Evolutionary conservation across 495 filamentous ascomycete species (phyloP), one percentile per base, ranked within the genome.

Genomic region (Hypoxylon rickii): DNA sequence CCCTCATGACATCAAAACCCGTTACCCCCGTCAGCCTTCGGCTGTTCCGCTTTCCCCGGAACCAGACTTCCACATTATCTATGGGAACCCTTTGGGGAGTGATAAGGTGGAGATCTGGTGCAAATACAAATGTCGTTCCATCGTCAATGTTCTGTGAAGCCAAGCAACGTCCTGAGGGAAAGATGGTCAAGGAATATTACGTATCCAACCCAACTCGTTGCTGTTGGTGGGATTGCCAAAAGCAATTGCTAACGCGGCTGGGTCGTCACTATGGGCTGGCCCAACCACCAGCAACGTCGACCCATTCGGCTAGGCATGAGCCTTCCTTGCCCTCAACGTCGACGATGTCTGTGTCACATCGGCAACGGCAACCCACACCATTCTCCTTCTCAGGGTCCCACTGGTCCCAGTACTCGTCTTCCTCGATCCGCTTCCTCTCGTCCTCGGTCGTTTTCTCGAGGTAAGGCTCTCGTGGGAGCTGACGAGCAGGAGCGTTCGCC

Each of bases 271-370:
- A 79, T 26, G 79, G 78, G 62, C 77, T 81, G 3, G 89, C 83
- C 92, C 92, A 99, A 44, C 94, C 94, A 55, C 94, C 94, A 32
- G 94, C 95, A 63, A 96, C 92, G 47, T 96, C 89, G 7, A 99
- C 94, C 95, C 95, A 99, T 78, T 99, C 92, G 8, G 89, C 77
- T 33, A 97, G 76, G 76, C 94, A 99, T 62, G 89, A 95, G 50
- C 95, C 94, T 69, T 92, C 87, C 75, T 97, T 97, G 71, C 89
- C 90, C 72, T 99, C 94, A 17, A 99, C 92, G 66, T 99, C 94
- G 18, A 90, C 87, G 65, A 97, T 96, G 71, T 97, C 94, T n/a
- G 92, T 97, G 69, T 99, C 94, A 70, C 94, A 99, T 62, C 87
- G 86, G 81, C 94, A 99, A 67, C 94, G 81, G 76, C 94, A 99